Evolutionary conservation across 208 protist genomes (phyloP), one percentile per base, ranked within the genome.

Genomic region (Trypanosoma theileri): DNA sequence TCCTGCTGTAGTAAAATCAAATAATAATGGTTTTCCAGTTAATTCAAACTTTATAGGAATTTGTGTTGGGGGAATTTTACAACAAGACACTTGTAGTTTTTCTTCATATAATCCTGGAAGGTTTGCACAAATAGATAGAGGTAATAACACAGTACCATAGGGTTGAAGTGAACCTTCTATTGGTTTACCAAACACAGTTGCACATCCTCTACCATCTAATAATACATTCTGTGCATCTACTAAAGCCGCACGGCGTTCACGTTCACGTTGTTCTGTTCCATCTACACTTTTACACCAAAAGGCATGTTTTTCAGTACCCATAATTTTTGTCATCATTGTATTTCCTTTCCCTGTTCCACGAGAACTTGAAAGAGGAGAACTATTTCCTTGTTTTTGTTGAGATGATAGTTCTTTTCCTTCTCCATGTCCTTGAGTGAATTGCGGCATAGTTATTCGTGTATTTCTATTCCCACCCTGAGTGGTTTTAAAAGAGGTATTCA

Each of bases 41-140:
- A 96, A 84, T 66, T 87, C 81, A 28, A 79, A 75, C 8, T 66
- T 66, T 1, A 96, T 55, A 13, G 85, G 84, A 12, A 96, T 69
- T 3, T 67, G 60, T 51, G 90, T 64, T 11, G 71, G 70, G 17
- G 88, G 79, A 19, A 88, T 66, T 7, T 64, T 59, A 10, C 75
- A 70, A 53, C 81, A 92, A 16, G 46, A 52, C n/a, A 96, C 72
- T 24, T 66, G 75, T 46, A 96, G 56, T 65, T 54, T 78, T 72
- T 93, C 87, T 58, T 80, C 64, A 68, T 96, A 96, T 16, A 73
- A 52, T 9, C 91, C 91, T 16, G 91, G 91, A 14, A 96, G 75
- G 70, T 92, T 92, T 52, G 81, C 73, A 64, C 85, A 67, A 14
- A 94, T 66, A 0, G 72, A 53, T 12, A 89, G 53, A 0, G 80